Evolutionary conservation across 495 filamentous ascomycete species (phyloP).

Genomic region (Ascodesmis nigricans): DNA sequence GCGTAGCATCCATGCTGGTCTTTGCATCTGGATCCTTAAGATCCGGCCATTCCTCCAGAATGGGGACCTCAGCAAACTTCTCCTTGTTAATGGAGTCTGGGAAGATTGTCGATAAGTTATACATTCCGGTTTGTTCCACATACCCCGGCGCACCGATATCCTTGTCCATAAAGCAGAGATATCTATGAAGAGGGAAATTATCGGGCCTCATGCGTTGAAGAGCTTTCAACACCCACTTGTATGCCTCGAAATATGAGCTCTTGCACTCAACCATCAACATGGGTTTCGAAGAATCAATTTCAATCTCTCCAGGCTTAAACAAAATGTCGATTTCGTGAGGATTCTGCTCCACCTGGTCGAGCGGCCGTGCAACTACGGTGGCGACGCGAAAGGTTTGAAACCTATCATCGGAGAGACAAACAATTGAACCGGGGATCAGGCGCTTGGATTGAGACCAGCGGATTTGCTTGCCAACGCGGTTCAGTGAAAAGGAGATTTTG

Average conservation of each 20-base stretch:
- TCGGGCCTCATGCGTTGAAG: conserved; percentile 47
- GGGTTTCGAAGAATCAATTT: conserved; percentile 47
- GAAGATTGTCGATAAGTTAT: conserved; percentile 27
- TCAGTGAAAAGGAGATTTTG: conserved; percentile 48
- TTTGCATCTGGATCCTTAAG: conserved; percentile 20
- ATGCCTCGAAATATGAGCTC: conserved; percentile 50
- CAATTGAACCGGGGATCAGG: conserved; percentile 42
- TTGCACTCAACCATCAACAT: conserved; percentile 61
- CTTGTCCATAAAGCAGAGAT: conserved; percentile 33
- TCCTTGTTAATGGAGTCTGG: conserved; percentile 22
- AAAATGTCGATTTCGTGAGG: conserved; percentile 59
- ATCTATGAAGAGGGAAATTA: conserved; percentile 39
- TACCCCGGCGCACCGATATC: conserved; percentile 30
- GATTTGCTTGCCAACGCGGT: conserved; percentile 43
- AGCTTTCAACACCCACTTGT: conserved; percentile 46
- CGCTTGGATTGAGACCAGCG: conserved; percentile 58
- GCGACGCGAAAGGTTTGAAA: conserved; percentile 53
- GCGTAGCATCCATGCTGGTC: conserved; percentile 42
- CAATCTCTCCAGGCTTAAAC: conserved; percentile 34
- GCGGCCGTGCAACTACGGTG: conserved; percentile 46
- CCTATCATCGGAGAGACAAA: conserved; percentile 45
- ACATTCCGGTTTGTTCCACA: conserved; percentile 25
- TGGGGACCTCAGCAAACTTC: conserved; percentile 23
- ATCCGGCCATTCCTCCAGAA: conserved; percentile 32
- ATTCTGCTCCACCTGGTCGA: conserved; percentile 35